Evolutionary conservation across 306 rosid genomes (phyloP).

Genomic region (Hippophae tibetana): DNA sequence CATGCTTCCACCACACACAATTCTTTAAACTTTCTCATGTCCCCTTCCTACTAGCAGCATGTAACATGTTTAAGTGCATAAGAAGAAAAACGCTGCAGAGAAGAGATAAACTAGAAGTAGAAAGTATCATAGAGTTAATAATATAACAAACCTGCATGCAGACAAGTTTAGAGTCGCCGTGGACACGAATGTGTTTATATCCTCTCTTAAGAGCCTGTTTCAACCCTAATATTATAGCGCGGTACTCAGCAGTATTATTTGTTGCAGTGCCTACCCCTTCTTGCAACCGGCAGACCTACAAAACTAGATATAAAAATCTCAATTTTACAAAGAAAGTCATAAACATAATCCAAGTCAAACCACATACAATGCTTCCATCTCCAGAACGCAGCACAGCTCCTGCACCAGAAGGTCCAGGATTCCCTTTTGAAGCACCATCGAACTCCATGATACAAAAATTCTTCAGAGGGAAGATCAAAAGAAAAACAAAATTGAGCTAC

Average conservation of each 20-base stretch:
- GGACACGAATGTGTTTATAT: conserved; percentile 38
- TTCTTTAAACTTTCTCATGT: too few relatives aligned
- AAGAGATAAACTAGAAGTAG: not conserved
- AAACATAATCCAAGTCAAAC: not conserved
- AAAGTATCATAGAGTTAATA: not conserved
- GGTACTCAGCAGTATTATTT: conserved; percentile 73
- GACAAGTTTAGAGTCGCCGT: conserved; percentile 78
- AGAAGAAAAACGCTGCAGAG: not conserved
- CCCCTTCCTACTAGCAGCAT: too few relatives aligned
- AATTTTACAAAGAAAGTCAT: conserved; percentile 5
- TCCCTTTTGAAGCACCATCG: conserved; percentile 91
- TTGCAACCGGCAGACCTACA: conserved; percentile 53
- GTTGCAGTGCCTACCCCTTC: conserved; percentile 74
- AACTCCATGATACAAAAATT: conserved; percentile 56
- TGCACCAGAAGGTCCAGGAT: conserved; percentile 92
- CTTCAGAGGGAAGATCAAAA: conserved; percentile 26
- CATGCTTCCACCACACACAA: too few relatives aligned
- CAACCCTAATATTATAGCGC: conserved; percentile 64
- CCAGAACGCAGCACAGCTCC: conserved; percentile 74
- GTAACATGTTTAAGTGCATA: not conserved
- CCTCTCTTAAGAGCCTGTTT: conserved; percentile 56
- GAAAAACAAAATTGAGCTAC: not conserved
- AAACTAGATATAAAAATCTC: conserved; percentile 10
- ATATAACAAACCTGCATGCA: conserved; percentile 70
- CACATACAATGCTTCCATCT: conserved; percentile 58